These are phyloP conservation scores for Bretziella fagacearum DNA, from an alignment of 2,329 filamentous ascomycete genomes.

Conservation along the genomic window DNA sequence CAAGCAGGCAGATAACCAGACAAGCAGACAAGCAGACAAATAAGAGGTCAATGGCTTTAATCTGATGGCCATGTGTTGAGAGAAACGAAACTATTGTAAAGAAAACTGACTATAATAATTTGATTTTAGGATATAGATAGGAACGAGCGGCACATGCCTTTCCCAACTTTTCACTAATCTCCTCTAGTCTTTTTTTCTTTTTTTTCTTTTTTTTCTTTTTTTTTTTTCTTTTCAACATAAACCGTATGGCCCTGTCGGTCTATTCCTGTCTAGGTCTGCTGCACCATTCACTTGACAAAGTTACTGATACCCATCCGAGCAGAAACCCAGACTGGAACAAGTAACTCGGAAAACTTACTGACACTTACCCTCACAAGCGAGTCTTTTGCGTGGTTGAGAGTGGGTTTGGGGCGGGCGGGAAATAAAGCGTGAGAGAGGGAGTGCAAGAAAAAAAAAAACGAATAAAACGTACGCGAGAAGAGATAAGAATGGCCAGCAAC, in stretches of 20 bases:
- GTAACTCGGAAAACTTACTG: slow-evolving; percentile 8
- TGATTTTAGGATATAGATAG: too few species aligned
- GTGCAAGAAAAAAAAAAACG: neutral
- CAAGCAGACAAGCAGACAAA: too few species aligned
- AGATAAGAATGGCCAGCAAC: neutral
- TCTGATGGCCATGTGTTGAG: too few species aligned
- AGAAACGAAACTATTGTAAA: too few species aligned
- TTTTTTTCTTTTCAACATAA: neutral
- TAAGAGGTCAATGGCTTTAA: too few species aligned
- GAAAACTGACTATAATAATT: too few species aligned
- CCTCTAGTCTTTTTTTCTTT: too few species aligned
- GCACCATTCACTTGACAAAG: slow-evolving; percentile 1
- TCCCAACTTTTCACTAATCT: too few species aligned
- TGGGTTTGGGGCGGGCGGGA: neutral
- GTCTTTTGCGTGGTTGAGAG: neutral
- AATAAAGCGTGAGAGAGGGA: slow-evolving; percentile 1
- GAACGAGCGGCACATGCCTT: too few species aligned
- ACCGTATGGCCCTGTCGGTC: neutral
- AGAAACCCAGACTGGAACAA: slow-evolving; percentile 7
- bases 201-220: neutral
- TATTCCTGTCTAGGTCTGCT: neutral
- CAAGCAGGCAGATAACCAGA: too few species aligned
- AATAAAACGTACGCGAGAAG: neutral
- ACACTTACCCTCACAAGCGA: slow-evolving; percentile 3
- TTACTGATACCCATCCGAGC: slow-evolving; percentile 12